Evolutionary conservation across 2,329 filamentous ascomycete species (phyloP).

Genomic region (Colletotrichum shisoi): DNA sequence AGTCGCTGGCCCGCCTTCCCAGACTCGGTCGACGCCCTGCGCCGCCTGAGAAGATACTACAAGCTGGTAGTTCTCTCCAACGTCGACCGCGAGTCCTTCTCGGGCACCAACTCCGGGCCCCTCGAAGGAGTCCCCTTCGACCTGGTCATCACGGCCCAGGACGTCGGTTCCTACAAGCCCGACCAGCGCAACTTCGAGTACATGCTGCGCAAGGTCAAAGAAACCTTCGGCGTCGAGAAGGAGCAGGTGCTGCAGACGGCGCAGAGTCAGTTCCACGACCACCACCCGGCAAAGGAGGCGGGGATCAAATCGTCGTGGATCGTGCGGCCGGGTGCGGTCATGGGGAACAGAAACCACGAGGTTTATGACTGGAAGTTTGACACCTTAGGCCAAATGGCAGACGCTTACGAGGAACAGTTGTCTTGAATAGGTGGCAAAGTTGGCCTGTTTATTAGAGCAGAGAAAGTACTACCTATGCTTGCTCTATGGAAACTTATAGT

Average conservation of each 20-base stretch:
- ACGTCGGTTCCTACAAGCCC: constrained; percentile 77
- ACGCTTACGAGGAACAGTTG: constrained; percentile 57
- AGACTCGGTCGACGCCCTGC: constrained; percentile 65
- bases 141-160: constrained; percentile 71
- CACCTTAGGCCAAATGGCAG: constrained; percentile 67
- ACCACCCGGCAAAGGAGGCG: constrained; percentile 67
- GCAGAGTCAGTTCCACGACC: constrained; percentile 75
- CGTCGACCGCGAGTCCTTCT: constrained; percentile 63
- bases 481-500: too few relatives aligned
- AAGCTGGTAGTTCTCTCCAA: constrained; percentile 68
- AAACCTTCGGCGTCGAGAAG: constrained; percentile 64
- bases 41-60: constrained; percentile 58
- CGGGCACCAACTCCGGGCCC: constrained; percentile 53
- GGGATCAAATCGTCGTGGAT: constrained; percentile 71
- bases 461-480: too few relatives aligned
- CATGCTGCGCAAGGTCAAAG: constrained; percentile 63
- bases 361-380: constrained; percentile 65
- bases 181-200: constrained; percentile 70
- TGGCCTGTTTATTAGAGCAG: not conserved
- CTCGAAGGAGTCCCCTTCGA: constrained; percentile 64
- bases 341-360: constrained; percentile 52
- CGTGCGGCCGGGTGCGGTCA: constrained; percentile 53
- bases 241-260: constrained; percentile 69
- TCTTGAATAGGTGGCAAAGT: not conserved
- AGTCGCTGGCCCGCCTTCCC: constrained; percentile 66